Evolutionary conservation across 805 yeast genomes (phyloP).

Genomic region (Myxozyma lipomycoides): DNA sequence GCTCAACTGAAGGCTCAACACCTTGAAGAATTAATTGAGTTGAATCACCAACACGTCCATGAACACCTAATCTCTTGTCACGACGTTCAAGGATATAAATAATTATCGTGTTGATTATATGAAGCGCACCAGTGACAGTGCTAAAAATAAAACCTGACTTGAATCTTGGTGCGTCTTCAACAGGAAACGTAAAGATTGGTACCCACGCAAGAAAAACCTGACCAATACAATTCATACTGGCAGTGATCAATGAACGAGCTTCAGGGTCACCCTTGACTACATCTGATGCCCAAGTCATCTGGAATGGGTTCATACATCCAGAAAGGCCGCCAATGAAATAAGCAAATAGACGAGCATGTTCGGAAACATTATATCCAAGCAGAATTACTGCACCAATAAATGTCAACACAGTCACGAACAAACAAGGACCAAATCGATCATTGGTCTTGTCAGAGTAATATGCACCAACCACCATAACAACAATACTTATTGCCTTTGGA

Average conservation of each 20-base stretch:
- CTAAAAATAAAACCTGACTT: constrained; percentile 12
- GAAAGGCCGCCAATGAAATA: constrained; percentile 10
- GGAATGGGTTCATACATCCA: constrained; percentile 21
- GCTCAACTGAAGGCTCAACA: not conserved
- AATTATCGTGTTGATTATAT: constrained; percentile 5
- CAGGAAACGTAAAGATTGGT: constrained; percentile 39
- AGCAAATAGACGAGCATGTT: constrained; percentile 16
- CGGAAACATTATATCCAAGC: constrained; percentile 45
- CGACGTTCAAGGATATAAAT: constrained; percentile 11
- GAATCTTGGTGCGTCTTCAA: constrained; percentile 36
- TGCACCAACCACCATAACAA: constrained; percentile 21
- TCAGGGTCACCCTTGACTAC: constrained; percentile 34
- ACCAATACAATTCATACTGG: constrained; percentile 37
- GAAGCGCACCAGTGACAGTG: constrained; percentile 5
- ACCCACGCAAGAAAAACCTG: constrained; percentile 40
- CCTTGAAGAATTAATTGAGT: too few relatives aligned
- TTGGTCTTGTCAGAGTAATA: constrained; percentile 24
- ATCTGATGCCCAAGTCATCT: constrained; percentile 32
- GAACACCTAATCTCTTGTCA: constrained; percentile 2
- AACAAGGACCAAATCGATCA: constrained; percentile 39
- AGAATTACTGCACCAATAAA: constrained; percentile 66
- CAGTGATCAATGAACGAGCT: constrained; percentile 34
- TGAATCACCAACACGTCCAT: not conserved
- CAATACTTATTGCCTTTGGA: constrained; percentile 43
- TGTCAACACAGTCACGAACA: constrained; percentile 69